phyloP scores from a whole-genome alignment of 176 grass and related monocot species.

The Avena sativa region DNA sequence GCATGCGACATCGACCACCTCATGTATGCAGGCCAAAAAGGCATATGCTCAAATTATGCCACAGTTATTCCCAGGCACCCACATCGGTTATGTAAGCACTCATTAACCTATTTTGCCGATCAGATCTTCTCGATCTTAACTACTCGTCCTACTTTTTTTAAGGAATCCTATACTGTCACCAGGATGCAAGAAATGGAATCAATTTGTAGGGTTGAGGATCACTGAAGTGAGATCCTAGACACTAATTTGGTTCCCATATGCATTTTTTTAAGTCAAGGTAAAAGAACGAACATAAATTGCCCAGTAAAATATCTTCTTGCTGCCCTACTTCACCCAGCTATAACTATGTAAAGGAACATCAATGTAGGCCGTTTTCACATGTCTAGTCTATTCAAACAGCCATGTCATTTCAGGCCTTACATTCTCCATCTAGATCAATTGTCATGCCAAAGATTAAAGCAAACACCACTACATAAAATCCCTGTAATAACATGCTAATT shows the following conservation, averaged over 20 bases:
- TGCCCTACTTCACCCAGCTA: background rate
- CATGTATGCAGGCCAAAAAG: conserved; percentile 38
- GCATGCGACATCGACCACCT: conserved; percentile 20
- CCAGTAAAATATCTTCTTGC: background rate
- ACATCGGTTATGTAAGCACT: conserved; percentile 43
- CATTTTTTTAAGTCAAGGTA: background rate
- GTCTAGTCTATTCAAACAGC: background rate
- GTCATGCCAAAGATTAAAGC: conserved; percentile 24
- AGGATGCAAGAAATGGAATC: conserved; percentile 24
- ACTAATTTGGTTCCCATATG: conserved; percentile 29
- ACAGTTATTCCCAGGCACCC: conserved; percentile 34
- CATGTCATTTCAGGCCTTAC: background rate
- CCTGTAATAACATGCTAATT: conserved; percentile 4
- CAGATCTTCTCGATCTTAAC: conserved; percentile 23
- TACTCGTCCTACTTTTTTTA: background rate
- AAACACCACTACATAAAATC: conserved; percentile 20
- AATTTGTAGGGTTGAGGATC: conserved; percentile 29
- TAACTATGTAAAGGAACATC: background rate
- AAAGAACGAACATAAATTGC: background rate
- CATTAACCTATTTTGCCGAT: conserved; percentile 30
- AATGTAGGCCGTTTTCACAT: no score
- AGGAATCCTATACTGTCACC: background rate
- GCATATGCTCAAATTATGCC: conserved; percentile 57
- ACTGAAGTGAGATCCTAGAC: conserved; percentile 47
- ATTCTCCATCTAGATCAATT: conserved; percentile 10